Evolutionary conservation across 495 filamentous ascomycete genomes (phyloP).

Genomic region (Pseudomonodictys pantanalensis): DNA sequence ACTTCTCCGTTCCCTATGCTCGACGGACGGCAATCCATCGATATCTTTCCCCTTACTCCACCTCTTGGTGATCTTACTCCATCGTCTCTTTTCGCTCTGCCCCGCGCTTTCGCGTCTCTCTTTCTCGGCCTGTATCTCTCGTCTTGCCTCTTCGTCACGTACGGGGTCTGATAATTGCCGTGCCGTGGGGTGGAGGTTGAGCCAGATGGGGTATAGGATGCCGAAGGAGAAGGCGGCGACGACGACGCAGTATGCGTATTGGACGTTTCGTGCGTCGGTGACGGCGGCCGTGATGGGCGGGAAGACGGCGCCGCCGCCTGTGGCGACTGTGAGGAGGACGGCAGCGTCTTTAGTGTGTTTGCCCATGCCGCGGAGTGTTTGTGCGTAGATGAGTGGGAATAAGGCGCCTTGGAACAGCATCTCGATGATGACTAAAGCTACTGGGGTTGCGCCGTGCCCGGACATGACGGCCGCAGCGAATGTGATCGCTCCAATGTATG

Average conservation of each 20-base stretch:
- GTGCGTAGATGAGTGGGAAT: conserved; percentile 63
- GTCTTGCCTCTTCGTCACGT: conserved; percentile 17
- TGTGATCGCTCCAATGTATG: conserved; percentile 55
- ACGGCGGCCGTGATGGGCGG: conserved; percentile 54
- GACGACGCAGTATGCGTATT: conserved; percentile 56
- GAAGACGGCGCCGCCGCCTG: conserved; percentile 56
- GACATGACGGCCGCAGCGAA: conserved; percentile 56
- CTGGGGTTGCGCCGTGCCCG: conserved; percentile 46
- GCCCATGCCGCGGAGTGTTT: conserved; percentile 59
- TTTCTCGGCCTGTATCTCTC: conserved; percentile 7
- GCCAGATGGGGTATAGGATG: conserved; percentile 58
- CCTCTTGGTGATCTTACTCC: conserved; percentile 4
- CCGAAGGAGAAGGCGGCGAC: conserved; percentile 58
- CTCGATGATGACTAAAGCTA: conserved; percentile 53
- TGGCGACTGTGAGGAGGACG: conserved; percentile 53
- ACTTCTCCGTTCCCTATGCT: conserved; percentile 19
- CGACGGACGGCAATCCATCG: conserved; percentile 3
- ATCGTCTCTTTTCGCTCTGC: conserved; percentile 3
- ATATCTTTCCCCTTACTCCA: conserved; percentile 1
- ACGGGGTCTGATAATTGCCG: conserved; percentile 56
- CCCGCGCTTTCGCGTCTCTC: conserved; percentile 1
- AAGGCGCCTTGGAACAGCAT: conserved; percentile 59
- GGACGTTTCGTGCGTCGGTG: conserved; percentile 34
- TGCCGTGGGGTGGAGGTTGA: conserved; percentile 56
- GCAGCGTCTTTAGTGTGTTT: conserved; percentile 59